Conservation (phyloP, 768 basidiomycete species). For the Crucibulum laeve region DNA sequence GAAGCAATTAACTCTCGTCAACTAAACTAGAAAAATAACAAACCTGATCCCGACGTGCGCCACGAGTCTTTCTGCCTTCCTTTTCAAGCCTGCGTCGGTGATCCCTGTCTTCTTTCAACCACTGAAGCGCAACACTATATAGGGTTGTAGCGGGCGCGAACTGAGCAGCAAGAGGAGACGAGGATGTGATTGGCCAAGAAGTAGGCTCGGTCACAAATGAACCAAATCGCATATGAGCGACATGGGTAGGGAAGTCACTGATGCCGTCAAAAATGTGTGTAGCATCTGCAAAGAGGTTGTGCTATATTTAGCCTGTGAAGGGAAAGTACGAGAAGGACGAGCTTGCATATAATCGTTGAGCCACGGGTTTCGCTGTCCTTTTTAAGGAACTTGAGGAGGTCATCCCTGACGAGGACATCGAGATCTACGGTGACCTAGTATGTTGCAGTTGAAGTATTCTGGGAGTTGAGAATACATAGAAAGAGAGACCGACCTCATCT, state of each 20-base stretch:
- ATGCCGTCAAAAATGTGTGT: conserved; percentile 98
- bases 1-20: conserved; percentile 5
- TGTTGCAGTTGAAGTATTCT: neutral
- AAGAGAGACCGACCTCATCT: conserved; percentile 66
- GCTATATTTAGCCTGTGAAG: conserved; percentile 5
- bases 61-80: conserved; percentile 52
- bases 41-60: conserved; percentile 57
- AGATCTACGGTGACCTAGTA: conserved; percentile 91
- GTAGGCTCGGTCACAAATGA: conserved; percentile 61
- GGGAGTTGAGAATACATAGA: conserved; percentile 2
- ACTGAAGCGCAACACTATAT: conserved; percentile 74
- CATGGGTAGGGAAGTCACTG: conserved; percentile 86
- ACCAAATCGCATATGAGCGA: conserved; percentile 89
- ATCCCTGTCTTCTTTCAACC: conserved; percentile 84
- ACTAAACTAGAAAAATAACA: conserved; percentile 9
- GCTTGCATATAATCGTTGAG: conserved; percentile 84
- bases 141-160: conserved; percentile 33
- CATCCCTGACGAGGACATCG: conserved; percentile 90
- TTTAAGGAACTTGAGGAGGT: conserved; percentile 85
- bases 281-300: conserved; percentile 53
- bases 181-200: conserved; percentile 57
- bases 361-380: conserved; percentile 73
- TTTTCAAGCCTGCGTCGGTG: conserved; percentile 55
- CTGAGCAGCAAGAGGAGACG: conserved; percentile 13
- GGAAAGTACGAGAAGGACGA: neutral